Conservation (phyloP, 148 eudicot species). For the Silene uniflora region DNA sequence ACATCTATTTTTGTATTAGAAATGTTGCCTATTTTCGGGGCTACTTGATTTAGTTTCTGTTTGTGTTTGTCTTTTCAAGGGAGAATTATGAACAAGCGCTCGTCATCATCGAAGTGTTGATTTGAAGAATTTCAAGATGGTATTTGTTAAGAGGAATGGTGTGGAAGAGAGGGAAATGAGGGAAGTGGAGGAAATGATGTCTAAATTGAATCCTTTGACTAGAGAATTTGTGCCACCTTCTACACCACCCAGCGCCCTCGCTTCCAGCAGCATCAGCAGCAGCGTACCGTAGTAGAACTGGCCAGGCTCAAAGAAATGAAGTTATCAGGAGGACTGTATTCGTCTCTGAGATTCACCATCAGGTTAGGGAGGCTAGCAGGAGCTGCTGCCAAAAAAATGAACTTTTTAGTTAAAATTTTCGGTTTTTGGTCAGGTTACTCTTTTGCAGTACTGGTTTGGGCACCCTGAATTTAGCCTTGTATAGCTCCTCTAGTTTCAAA, state of each 20-base stretch:
- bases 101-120: too few relatives aligned
- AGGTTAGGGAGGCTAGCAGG: conserved; percentile 33
- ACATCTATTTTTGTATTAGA: too few relatives aligned
- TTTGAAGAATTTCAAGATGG: neutral
- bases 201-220: conserved; percentile 39
- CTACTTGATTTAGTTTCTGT: too few relatives aligned
- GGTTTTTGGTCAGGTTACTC: neutral
- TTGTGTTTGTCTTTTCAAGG: too few relatives aligned
- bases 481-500: too few relatives aligned
- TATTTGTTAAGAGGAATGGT: neutral
- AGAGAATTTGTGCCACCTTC: conserved; percentile 39
- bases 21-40: too few relatives aligned
- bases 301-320: conserved; percentile 83
- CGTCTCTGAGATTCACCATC: conserved; percentile 94
- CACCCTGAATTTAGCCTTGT: too few relatives aligned
- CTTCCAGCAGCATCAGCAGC: neutral
- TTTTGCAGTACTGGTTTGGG: neutral
- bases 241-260: neutral
- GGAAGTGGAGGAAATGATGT: conserved; percentile 35
- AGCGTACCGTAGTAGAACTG: conserved; percentile 47
- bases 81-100: too few relatives aligned
- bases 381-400: too few relatives aligned
- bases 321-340: conserved; percentile 89
- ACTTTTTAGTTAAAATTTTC: too few relatives aligned
- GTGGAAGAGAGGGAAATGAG: conserved; percentile 29